Evolutionary conservation across 805 yeast genomes (phyloP).

Genomic region (Wickerhamomyces subpelliculosus): DNA sequence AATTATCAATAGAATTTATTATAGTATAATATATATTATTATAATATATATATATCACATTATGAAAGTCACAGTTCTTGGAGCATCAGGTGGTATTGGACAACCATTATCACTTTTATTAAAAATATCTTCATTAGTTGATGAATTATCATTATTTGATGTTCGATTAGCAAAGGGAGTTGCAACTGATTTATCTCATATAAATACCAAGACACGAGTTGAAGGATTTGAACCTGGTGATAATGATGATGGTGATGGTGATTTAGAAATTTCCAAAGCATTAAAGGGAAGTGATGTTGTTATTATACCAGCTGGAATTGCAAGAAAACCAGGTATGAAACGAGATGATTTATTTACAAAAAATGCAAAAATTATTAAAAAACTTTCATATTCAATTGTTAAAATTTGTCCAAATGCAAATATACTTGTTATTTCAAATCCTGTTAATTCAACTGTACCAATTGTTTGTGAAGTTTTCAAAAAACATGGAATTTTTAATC

Average conservation of each 20-base stretch:
- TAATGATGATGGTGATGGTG: slow-evolving; percentile 49
- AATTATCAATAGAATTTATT: neutral
- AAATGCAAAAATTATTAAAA: slow-evolving; percentile 74
- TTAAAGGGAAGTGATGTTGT: slow-evolving; percentile 41
- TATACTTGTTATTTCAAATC: slow-evolving; percentile 82
- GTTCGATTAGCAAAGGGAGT: slow-evolving; percentile 83
- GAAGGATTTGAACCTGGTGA: slow-evolving; percentile 50
- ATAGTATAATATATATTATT: neutral
- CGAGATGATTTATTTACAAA: slow-evolving; percentile 83
- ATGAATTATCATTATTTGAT: slow-evolving; percentile 73
- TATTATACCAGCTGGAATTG: slow-evolving; percentile 76
- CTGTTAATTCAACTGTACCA: slow-evolving; percentile 91
- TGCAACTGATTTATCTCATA: slow-evolving; percentile 82
- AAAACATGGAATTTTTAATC: slow-evolving; percentile 59
- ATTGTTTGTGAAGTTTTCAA: slow-evolving; percentile 76
- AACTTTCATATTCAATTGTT: slow-evolving; percentile 71
- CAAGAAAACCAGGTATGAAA: slow-evolving; percentile 93
- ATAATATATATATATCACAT: slow-evolving; percentile 4
- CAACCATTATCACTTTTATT: slow-evolving; percentile 82
- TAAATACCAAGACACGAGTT: slow-evolving; percentile 59
- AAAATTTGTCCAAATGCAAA: slow-evolving; percentile 65
- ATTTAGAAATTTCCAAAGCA: slow-evolving; percentile 40
- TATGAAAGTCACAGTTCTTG: slow-evolving; percentile 73
- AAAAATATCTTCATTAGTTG: slow-evolving; percentile 58
- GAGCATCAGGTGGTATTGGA: slow-evolving; percentile 95